These are phyloP conservation scores for Tephrocybe sp. DNA, from an alignment of 768 basidiomycete genomes.

Conservation along the genomic window DNA sequence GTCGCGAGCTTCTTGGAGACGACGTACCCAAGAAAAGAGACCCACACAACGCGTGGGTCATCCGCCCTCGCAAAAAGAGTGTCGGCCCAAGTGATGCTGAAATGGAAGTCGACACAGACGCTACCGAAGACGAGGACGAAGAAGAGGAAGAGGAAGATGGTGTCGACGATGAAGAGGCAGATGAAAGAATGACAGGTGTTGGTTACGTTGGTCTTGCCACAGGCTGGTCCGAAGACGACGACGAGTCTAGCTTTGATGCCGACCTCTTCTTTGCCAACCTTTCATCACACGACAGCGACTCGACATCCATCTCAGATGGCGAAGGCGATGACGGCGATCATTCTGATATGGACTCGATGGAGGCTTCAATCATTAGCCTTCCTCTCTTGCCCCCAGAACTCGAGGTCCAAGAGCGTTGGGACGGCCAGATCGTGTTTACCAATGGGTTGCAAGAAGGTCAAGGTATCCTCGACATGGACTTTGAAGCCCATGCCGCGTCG, in stretches of 20 bases:
- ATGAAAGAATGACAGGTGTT: slow-evolving; percentile 32
- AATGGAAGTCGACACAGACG: slow-evolving; percentile 61
- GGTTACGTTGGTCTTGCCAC: slow-evolving; percentile 65
- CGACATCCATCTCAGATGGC: slow-evolving; percentile 22
- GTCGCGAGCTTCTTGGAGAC: slow-evolving; percentile 58
- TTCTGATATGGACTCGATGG: slow-evolving; percentile 37
- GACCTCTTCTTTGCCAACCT: slow-evolving; percentile 83
- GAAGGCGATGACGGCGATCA: slow-evolving; percentile 44
- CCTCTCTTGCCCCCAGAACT: slow-evolving; percentile 43
- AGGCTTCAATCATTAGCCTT: slow-evolving; percentile 26
- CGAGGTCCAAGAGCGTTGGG: slow-evolving; percentile 70
- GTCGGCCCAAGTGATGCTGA: slow-evolving; percentile 62
- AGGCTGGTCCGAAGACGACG: slow-evolving; percentile 73
- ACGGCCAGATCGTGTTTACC: slow-evolving; percentile 72
- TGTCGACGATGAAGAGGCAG: slow-evolving; percentile 43
- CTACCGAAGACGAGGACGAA: slow-evolving; percentile 60
- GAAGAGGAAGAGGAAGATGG: slow-evolving; percentile 43
- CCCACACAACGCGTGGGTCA: slow-evolving; percentile 60
- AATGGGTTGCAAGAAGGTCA: slow-evolving; percentile 57
- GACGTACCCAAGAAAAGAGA: slow-evolving; percentile 38
- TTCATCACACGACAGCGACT: slow-evolving; percentile 41
- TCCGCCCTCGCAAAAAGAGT: slow-evolving; percentile 66
- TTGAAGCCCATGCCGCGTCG: slow-evolving; percentile 59
- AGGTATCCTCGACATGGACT: slow-evolving; percentile 65
- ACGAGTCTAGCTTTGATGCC: slow-evolving; percentile 78